Percentiles rank a stretch among this genome's conserved stretches.
Evolutionary conservation across 2,329 filamentous ascomycete species (phyloP).

Genomic region (Alternaria triticimaculans): DNA sequence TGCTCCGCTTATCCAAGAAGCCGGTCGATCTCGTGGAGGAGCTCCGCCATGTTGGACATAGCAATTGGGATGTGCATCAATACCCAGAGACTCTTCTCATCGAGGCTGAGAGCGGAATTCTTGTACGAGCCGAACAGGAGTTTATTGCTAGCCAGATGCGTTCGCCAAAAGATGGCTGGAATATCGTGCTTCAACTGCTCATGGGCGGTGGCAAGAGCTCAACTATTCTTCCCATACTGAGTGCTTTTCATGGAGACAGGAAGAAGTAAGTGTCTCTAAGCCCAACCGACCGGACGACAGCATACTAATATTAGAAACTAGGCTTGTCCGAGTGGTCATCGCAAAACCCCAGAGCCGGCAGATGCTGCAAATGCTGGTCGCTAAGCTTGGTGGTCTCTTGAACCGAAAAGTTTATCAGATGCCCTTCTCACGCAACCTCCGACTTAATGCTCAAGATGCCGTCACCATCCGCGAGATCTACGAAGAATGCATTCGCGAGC

Average conservation of each 20-base stretch:
- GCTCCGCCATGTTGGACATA: conserved; percentile 59
- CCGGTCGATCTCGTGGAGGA: conserved; percentile 41
- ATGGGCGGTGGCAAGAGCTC: conserved; percentile 46
- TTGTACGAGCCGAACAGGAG: conserved; percentile 67
- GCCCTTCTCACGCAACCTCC: conserved; percentile 64
- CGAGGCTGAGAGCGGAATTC: conserved; percentile 67
- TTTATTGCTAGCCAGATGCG: conserved; percentile 66
- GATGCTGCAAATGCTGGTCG: conserved; percentile 63
- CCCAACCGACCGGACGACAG: background rate
- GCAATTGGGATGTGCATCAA: conserved; percentile 60
- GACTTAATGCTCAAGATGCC: conserved; percentile 42
- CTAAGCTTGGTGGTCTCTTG: conserved; percentile 63
- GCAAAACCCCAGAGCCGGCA: conserved; percentile 67
- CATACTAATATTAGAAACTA: conserved; percentile 15
- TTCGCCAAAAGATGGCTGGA: conserved; percentile 20
- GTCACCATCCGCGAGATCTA: conserved; percentile 50
- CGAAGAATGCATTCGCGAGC: conserved; percentile 55
- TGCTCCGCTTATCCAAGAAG: conserved; percentile 19
- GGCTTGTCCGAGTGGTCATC: conserved; percentile 65
- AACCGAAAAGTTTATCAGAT: conserved; percentile 62
- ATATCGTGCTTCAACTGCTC: conserved; percentile 43
- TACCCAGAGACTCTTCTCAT: conserved; percentile 68
- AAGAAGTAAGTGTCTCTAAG: conserved; percentile 24
- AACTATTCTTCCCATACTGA: conserved; percentile 41
- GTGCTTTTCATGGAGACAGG: conserved; percentile 57